phyloP scores from a whole-genome alignment of 805 yeast genomes.

The Wickerhamiella lipophila region DNA sequence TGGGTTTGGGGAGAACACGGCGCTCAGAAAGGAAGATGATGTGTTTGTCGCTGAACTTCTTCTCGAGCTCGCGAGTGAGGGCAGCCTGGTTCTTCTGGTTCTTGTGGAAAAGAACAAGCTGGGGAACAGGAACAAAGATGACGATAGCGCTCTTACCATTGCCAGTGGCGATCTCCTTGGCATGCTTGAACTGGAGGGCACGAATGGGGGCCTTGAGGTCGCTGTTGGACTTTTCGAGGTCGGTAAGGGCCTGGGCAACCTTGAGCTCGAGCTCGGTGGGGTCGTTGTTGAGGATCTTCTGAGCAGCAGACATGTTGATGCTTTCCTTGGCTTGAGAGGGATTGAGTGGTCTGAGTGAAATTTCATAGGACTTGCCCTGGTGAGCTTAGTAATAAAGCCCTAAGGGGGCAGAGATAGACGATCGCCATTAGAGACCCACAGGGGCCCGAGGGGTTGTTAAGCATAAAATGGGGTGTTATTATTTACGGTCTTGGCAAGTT shows the following conservation, averaged over 20 bases:
- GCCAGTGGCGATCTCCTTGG: conserved; percentile 93
- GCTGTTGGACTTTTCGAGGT: conserved; percentile 85
- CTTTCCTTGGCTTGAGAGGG: conserved; percentile 3
- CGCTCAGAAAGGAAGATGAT: conserved; percentile 99
- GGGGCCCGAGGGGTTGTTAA: too few species aligned
- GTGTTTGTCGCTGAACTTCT: conserved; percentile 99
- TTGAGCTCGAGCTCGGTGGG: conserved; percentile 99
- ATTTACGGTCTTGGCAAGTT: too few species aligned
- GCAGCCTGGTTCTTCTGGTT: conserved; percentile 87
- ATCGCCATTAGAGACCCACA: too few species aligned
- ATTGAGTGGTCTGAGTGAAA: conserved; percentile 8
- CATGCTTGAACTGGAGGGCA: conserved; percentile 96
- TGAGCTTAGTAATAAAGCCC: not conserved
- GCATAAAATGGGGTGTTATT: too few species aligned
- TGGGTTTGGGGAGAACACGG: conserved; percentile 98
- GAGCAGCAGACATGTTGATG: conserved; percentile 76
- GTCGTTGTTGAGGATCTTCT: conserved; percentile 85
- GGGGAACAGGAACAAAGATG: conserved; percentile 96
- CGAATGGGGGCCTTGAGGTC: conserved; percentile 97
- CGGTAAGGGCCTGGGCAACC: conserved; percentile 97
- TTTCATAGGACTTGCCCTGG: not conserved
- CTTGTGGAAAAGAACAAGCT: conserved; percentile 82
- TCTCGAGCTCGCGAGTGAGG: conserved; percentile 98
- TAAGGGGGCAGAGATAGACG: not conserved
- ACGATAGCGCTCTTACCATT: conserved; percentile 99